Percentiles rank a stretch among this genome's conserved stretches.
Evolutionary conservation across 108 stramenopile genomes (phyloP).

Genomic region (Nannochloropsis granulata): DNA sequence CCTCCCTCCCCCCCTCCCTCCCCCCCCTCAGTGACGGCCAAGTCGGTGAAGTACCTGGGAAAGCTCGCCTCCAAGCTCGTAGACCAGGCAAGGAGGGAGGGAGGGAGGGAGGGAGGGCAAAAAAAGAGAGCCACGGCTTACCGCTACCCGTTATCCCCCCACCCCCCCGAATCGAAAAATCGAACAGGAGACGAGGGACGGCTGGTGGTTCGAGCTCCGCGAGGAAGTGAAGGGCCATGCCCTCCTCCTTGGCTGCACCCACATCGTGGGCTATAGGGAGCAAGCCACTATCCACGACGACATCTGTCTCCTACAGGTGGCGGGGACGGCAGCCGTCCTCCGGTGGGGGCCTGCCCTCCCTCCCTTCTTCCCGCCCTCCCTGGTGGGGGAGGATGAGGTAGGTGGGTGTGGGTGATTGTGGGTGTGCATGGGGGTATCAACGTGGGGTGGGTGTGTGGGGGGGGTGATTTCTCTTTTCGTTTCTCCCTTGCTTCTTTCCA

Average conservation of each 20-base stretch:
- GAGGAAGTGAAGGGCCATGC: conserved; percentile 86
- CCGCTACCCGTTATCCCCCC: too few species aligned
- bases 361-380: too few species aligned
- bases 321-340: conserved; percentile 83
- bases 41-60: conserved; percentile 83
- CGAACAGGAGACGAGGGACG: conserved; percentile 85
- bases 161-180: conserved; percentile 19
- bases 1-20: background rate
- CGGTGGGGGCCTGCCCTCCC: background rate
- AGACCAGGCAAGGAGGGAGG: background rate
- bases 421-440: too few species aligned
- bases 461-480: too few species aligned
- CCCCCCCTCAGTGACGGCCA: conserved; percentile 28
- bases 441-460: too few species aligned
- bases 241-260: conserved; percentile 66
- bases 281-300: conserved; percentile 86
- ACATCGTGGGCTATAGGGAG: conserved; percentile 80
- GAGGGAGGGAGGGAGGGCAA: background rate
- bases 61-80: conserved; percentile 22
- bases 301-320: conserved; percentile 73
- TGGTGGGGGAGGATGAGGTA: too few species aligned
- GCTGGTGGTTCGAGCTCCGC: conserved; percentile 93
- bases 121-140: background rate
- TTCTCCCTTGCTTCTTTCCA: too few species aligned
- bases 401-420: too few species aligned